Conservation (phyloP, 2,329 filamentous ascomycete genomes). For the Neophaeococcomyces aloes region DNA sequence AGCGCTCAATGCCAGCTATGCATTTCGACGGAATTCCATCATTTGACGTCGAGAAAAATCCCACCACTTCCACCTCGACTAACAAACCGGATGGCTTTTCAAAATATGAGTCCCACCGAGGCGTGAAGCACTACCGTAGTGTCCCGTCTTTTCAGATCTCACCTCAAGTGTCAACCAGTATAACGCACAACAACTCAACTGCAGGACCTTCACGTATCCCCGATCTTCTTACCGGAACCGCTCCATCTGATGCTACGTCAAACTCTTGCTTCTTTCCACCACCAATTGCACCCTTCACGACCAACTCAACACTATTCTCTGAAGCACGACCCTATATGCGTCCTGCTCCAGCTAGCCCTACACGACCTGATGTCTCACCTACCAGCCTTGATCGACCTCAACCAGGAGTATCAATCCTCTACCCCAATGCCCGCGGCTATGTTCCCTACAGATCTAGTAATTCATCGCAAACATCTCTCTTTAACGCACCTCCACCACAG, state of each 20-base stretch:
- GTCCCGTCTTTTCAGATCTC: slow-evolving; percentile 6
- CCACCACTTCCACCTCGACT: slow-evolving; percentile 4
- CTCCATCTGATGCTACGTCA: too few species aligned
- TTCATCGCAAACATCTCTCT: too few species aligned
- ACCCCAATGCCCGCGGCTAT: too few species aligned
- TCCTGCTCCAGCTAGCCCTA: too few species aligned
- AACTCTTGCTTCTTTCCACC: slow-evolving; percentile 3
- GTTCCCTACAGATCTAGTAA: too few species aligned
- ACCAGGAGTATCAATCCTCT: too few species aligned
- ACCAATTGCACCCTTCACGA: slow-evolving; percentile 2
- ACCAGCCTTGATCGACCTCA: too few species aligned
- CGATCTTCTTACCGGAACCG: too few species aligned
- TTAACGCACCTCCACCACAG: neutral
- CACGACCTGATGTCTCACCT: too few species aligned
- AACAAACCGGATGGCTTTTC: slow-evolving; percentile 9
- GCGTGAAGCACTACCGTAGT: slow-evolving; percentile 5
- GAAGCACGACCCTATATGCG: too few species aligned
- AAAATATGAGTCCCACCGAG: slow-evolving; percentile 8
- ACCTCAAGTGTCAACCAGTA: neutral
- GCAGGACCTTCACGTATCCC: too few species aligned
- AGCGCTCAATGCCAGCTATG: neutral
- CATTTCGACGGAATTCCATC: neutral
- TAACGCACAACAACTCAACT: neutral
- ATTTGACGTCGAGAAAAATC: neutral
- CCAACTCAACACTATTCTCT: neutral